Percentiles rank a stretch among this genome's conserved stretches.
Evolutionary conservation across 345 rosid species (phyloP).

Genomic region (Gossypium longicalyx): DNA sequence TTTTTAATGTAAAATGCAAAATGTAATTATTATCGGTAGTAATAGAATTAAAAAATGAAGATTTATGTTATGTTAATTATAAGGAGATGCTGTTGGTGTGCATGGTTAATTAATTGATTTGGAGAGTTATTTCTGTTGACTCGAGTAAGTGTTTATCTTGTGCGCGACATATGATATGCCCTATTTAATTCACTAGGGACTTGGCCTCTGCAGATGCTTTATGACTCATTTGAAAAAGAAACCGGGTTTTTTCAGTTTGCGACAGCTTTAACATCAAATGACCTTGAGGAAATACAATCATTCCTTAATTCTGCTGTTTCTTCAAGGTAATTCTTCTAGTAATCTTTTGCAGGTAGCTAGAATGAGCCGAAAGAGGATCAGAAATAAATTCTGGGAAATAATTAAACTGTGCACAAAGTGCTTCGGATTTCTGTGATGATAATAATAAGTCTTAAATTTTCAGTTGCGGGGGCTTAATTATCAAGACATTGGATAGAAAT

Average conservation of each 20-base stretch:
- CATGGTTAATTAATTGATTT: constrained; percentile 2
- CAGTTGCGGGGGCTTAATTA: constrained; percentile 94
- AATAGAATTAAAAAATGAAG: background rate
- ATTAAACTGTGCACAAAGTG: background rate
- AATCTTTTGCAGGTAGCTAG: constrained; percentile 7
- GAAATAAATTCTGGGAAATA: background rate
- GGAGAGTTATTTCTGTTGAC: background rate
- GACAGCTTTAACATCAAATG: constrained; percentile 73
- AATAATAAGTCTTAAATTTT: constrained; percentile 16
- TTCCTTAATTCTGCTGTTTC: constrained; percentile 86
- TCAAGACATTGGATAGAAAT: constrained; percentile 80
- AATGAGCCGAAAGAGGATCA: background rate
- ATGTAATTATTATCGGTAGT: background rate
- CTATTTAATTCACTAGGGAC: background rate
- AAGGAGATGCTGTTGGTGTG: background rate
- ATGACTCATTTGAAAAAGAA: constrained; percentile 72
- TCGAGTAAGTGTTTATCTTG: background rate
- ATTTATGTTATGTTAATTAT: background rate
- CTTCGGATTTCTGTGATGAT: background rate
- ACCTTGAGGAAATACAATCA: constrained; percentile 83
- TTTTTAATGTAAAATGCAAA: background rate
- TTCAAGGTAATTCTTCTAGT: constrained; percentile 43
- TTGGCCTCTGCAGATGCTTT: constrained; percentile 53
- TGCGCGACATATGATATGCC: background rate
- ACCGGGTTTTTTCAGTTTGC: constrained; percentile 86